Percentiles rank a stretch among this genome's conserved stretches.
Conservation (phyloP, 495 filamentous ascomycete genomes). For the Penicillium arizonense region DNA sequence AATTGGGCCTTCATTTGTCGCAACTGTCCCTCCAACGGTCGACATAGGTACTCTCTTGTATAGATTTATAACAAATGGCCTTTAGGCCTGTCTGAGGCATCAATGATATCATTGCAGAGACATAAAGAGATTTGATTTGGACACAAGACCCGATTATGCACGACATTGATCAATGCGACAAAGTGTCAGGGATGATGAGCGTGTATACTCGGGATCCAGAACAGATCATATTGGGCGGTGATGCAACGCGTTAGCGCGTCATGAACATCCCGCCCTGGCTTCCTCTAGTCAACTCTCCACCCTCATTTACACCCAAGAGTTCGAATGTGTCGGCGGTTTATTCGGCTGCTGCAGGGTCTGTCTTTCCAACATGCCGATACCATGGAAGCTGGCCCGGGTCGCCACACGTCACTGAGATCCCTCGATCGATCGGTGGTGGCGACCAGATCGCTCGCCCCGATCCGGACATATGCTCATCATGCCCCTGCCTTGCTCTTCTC, state of each 20-base stretch:
- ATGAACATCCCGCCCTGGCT: conserved; percentile 10
- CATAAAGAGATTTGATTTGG: too few relatives aligned
- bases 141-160: too few relatives aligned
- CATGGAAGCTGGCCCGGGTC: conserved; percentile 26
- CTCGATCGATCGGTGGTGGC: conserved; percentile 32
- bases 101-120: too few relatives aligned
- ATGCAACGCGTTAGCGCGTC: conserved; percentile 19
- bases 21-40: too few relatives aligned
- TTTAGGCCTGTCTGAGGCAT: too few relatives aligned
- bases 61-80: too few relatives aligned
- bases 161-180: too few relatives aligned
- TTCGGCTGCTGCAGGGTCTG: conserved; percentile 26
- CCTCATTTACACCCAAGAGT: not conserved
- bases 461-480: conserved; percentile 20
- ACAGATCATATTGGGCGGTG: not conserved
- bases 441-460: conserved; percentile 17
- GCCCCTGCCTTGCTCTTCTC: not conserved
- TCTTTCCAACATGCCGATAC: conserved; percentile 32
- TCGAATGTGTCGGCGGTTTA: conserved; percentile 35
- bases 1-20: too few relatives aligned
- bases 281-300: not conserved
- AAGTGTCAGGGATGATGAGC: too few relatives aligned
- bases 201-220: too few relatives aligned
- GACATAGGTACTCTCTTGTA: too few relatives aligned
- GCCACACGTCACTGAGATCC: conserved; percentile 29